Percentiles rank a stretch among this genome's conserved stretches.
These are phyloP conservation scores for Globisporangium nagaii DNA, from an alignment of 352 stramenopile genomes.

Conservation along the genomic window DNA sequence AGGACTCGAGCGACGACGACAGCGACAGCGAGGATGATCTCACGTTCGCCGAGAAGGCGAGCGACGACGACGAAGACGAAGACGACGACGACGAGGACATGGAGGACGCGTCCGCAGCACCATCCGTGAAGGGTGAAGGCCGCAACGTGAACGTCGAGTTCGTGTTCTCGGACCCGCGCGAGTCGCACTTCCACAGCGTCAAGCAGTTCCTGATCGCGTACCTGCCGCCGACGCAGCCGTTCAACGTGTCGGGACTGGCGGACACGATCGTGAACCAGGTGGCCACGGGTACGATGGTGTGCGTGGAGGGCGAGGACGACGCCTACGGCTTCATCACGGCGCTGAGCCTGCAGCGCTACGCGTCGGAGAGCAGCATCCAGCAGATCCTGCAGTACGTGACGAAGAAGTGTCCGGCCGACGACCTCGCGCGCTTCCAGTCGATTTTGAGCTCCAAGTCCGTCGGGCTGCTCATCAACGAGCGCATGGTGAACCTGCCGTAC, in stretches of 20 bases:
- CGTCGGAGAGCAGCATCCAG: conserved; percentile 47
- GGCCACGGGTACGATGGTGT: conserved; percentile 73
- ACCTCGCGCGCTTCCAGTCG: conserved; percentile 47
- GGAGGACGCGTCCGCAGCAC: conserved; percentile 19
- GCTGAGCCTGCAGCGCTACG: conserved; percentile 55
- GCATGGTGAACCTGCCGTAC: conserved; percentile 86
- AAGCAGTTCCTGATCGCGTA: conserved; percentile 80
- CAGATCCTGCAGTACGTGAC: conserved; percentile 75
- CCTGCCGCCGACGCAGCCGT: conserved; percentile 65
- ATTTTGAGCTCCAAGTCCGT: conserved; percentile 58
- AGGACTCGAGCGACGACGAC: conserved; percentile 34
- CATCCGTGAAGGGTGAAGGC: conserved; percentile 5
- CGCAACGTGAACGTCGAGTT: conserved; percentile 75
- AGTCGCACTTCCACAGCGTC: conserved; percentile 82
- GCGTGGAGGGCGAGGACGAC: conserved; percentile 69
- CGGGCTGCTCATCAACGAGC: conserved; percentile 72
- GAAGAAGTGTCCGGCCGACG: conserved; percentile 57
- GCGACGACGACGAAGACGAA: conserved; percentile 45
- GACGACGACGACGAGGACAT: conserved; percentile 54
- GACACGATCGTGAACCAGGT: conserved; percentile 74
- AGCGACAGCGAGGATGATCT: conserved; percentile 45
- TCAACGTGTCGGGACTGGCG: conserved; percentile 78
- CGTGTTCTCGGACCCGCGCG: conserved; percentile 74
- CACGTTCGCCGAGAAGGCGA: too few relatives aligned
- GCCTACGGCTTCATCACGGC: conserved; percentile 86